Conservation (phyloP, 2,329 filamentous ascomycete species). For the Rosellinia necatrix region DNA sequence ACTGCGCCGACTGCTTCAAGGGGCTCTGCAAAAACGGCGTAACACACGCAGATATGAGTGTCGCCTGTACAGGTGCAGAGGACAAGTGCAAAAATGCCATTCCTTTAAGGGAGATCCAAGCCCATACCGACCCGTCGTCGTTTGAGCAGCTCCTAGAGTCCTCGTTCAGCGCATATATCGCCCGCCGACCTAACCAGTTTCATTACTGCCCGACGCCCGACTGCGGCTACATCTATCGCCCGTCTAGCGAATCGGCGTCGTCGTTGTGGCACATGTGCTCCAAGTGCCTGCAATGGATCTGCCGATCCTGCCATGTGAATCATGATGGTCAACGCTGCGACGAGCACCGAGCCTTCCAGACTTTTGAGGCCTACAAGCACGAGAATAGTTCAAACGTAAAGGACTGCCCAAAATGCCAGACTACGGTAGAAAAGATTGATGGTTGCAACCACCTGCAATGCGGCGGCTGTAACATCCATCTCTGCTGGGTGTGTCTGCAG, state of each 20-base stretch:
- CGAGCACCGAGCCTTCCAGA: constrained; percentile 20
- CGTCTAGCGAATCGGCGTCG: background rate
- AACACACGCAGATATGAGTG: constrained; percentile 1
- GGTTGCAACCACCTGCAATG: constrained; percentile 43
- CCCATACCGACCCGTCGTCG: constrained; percentile 4
- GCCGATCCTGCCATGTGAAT: constrained; percentile 17
- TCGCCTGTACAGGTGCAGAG: constrained; percentile 12
- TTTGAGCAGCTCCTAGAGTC: constrained; percentile 23
- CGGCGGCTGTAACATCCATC: constrained; percentile 18
- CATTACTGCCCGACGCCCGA: constrained; percentile 26
- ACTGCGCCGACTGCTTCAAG: constrained; percentile 21
- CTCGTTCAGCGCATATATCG: constrained; percentile 20
- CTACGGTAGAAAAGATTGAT: constrained; percentile 39
- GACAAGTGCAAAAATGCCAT: constrained; percentile 20
- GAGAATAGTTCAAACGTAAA: constrained; percentile 24
- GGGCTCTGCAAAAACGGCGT: constrained; percentile 10
- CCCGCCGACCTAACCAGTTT: constrained; percentile 20
- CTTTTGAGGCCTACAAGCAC: constrained; percentile 22
- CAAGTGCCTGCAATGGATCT: constrained; percentile 27
- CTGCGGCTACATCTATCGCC: constrained; percentile 24
- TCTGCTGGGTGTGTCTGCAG: constrained; percentile 26
- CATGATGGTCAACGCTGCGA: constrained; percentile 33
- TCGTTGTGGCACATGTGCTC: constrained; percentile 32
- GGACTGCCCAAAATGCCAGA: constrained; percentile 33
- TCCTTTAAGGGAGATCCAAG: constrained; percentile 14